Conservation (phyloP, 1,139 yeast genomes). For the Yamadazyma blattariae region DNA sequence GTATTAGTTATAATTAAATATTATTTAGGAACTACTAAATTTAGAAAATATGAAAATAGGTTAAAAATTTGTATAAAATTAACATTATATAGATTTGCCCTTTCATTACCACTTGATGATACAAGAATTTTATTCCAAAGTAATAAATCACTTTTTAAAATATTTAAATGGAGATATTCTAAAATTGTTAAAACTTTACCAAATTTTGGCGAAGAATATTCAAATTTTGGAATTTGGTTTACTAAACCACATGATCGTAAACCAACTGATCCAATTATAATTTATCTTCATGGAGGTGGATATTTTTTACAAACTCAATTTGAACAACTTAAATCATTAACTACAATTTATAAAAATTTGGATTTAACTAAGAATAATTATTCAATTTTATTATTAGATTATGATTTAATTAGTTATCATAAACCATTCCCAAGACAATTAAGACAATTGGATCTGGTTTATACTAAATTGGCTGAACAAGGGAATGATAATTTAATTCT, state of each 20-base stretch:
- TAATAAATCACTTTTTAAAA: conserved; percentile 6
- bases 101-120: conserved; percentile 11
- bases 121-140: background rate
- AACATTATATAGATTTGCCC: conserved; percentile 17
- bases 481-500: conserved; percentile 31
- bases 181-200: conserved; percentile 15
- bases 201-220: conserved; percentile 33
- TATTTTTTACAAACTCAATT: conserved; percentile 34
- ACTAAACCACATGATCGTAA: conserved; percentile 26
- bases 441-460: conserved; percentile 30
- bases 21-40: conserved; percentile 17
- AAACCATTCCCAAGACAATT: conserved; percentile 34
- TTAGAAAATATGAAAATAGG: conserved; percentile 17
- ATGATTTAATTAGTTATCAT: conserved; percentile 33
- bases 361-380: conserved; percentile 24
- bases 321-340: conserved; percentile 29
- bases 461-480: conserved; percentile 25
- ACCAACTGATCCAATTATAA: conserved; percentile 31
- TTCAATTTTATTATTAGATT: conserved; percentile 38
- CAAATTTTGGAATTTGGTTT: conserved; percentile 36
- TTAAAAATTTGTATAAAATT: conserved; percentile 18
- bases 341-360: conserved; percentile 28
- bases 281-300: conserved; percentile 46
- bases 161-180: conserved; percentile 1
- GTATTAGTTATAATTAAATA: conserved; percentile 14